These are phyloP conservation scores for Gamsiella multidivaricata DNA, from an alignment of 192 early-diverging fungal species.

Conservation along the genomic window DNA sequence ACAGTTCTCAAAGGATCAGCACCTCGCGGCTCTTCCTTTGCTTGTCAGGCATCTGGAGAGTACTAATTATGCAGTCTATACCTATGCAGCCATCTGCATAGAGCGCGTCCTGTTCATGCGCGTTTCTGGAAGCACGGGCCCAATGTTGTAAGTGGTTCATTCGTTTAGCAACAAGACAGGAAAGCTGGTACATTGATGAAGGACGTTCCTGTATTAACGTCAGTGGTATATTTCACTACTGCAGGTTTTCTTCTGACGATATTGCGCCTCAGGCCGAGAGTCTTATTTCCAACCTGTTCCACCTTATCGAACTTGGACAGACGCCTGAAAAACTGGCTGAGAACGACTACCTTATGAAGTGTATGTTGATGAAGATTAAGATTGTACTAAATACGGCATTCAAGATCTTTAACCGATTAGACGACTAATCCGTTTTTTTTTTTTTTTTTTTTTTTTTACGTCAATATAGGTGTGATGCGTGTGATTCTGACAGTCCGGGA, in stretches of 20 bases:
- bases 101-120: conserved; percentile 90
- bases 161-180: no score
- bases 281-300: conserved; percentile 81
- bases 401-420: no score
- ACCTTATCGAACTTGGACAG: conserved; percentile 76
- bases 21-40: conserved; percentile 79
- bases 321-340: conserved; percentile 95
- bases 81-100: conserved; percentile 92
- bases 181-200: background rate
- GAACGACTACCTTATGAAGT: conserved; percentile 96
- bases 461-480: conserved; percentile 79
- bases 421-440: no score
- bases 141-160: conserved; percentile 60
- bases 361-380: no score
- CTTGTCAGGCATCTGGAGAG: conserved; percentile 86
- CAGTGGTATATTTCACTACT: background rate
- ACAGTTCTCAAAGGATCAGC: conserved; percentile 87
- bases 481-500: conserved; percentile 82
- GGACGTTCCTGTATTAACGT: background rate
- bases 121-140: conserved; percentile 57
- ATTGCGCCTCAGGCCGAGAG: conserved; percentile 73
- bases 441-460: no score
- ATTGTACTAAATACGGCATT: no score
- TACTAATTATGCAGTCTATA: conserved; percentile 84
- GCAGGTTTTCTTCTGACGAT: conserved; percentile 75